A percentile compares a stretch with the other conserved stretches of the same genome.
phyloP scores from a whole-genome alignment of 1,284 basidiomycete species.

The Fomitiporia mediterranea region DNA sequence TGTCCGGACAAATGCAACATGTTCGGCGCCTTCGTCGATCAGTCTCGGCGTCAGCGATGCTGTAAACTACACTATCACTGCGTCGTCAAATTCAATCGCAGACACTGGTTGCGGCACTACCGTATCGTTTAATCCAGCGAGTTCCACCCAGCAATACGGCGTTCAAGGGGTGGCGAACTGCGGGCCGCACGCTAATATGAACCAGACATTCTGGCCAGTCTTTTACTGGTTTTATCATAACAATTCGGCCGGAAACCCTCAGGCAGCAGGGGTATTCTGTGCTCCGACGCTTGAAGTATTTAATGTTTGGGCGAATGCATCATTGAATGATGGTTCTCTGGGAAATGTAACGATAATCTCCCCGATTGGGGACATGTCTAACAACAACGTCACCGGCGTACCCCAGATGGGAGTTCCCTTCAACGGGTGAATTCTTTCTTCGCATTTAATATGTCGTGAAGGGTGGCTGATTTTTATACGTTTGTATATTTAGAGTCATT shows the following conservation, averaged over 20 bases:
- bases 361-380: conserved; percentile 21
- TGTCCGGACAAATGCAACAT: conserved; percentile 44
- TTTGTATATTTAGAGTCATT: conserved; percentile 35
- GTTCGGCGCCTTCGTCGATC: conserved; percentile 34
- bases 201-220: conserved; percentile 46
- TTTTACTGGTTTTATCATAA: conserved; percentile 57
- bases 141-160: conserved; percentile 43
- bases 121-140: conserved; percentile 35
- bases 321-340: conserved; percentile 41
- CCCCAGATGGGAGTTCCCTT: conserved; percentile 42
- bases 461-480: not conserved
- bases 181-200: conserved; percentile 26
- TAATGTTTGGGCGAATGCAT: conserved; percentile 39
- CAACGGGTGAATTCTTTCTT: conserved; percentile 44
- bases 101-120: conserved; percentile 37
- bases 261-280: conserved; percentile 53
- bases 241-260: conserved; percentile 26
- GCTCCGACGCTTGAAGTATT: conserved; percentile 42
- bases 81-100: conserved; percentile 31
- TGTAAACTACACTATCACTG: conserved; percentile 33
- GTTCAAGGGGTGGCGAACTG: conserved; percentile 39
- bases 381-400: conserved; percentile 48
- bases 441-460: not conserved
- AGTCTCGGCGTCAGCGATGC: conserved; percentile 24
- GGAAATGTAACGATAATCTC: conserved; percentile 32